Conservation (phyloP, 495 filamentous ascomycete species). For the Acidiella bohemica region DNA sequence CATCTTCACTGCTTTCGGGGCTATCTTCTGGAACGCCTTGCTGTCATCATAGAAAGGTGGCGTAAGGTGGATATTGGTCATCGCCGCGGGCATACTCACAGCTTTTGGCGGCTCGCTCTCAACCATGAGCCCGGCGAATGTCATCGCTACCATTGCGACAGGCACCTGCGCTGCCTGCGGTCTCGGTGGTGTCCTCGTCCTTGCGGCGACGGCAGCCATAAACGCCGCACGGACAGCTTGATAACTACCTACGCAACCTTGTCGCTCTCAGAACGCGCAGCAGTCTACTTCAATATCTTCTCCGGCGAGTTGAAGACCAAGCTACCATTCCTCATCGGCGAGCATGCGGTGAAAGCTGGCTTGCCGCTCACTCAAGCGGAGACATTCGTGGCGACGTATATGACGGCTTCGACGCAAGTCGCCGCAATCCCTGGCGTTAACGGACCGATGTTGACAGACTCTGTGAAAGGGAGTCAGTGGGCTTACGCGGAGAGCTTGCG, state of each 20-base stretch:
- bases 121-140: conserved; percentile 19
- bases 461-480: conserved; percentile 21
- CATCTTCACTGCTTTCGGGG: conserved; percentile 19
- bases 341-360: conserved; percentile 20
- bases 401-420: conserved; percentile 13
- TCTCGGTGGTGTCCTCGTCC: conserved; percentile 26
- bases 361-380: conserved; percentile 15
- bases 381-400: conserved; percentile 21
- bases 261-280: conserved; percentile 59
- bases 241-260: conserved; percentile 24
- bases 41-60: conserved; percentile 14
- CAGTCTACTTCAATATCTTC: conserved; percentile 67
- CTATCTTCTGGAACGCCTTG: conserved; percentile 20
- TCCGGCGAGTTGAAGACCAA: conserved; percentile 41
- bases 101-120: conserved; percentile 20
- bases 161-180: conserved; percentile 19
- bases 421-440: conserved; percentile 18
- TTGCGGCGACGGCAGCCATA: conserved; percentile 24
- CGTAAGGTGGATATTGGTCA: conserved; percentile 19
- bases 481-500: conserved; percentile 21
- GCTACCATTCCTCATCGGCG: conserved; percentile 17
- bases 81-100: conserved; percentile 18
- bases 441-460: conserved; percentile 10
- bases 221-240: conserved; percentile 24
- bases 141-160: conserved; percentile 19